phyloP scores from a whole-genome alignment of 495 filamentous ascomycete species.

The Coniosporium apollinis region DNA sequence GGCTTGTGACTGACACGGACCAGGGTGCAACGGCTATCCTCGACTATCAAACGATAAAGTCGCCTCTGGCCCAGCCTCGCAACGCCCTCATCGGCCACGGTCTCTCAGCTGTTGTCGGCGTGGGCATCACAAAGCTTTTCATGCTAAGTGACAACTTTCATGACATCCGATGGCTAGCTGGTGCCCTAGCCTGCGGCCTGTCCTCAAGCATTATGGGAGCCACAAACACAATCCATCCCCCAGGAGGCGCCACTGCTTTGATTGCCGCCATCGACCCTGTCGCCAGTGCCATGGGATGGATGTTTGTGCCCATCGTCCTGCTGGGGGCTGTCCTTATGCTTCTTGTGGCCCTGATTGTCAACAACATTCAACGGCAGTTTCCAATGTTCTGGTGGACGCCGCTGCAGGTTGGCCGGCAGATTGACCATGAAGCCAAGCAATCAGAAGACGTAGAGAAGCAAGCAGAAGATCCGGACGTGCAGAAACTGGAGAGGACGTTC shows the following conservation, averaged over 20 bases:
- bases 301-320: slow-evolving; percentile 48
- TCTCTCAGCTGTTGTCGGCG: slow-evolving; percentile 48
- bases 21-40: slow-evolving; percentile 22
- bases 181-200: slow-evolving; percentile 49
- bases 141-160: slow-evolving; percentile 37
- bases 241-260: slow-evolving; percentile 74
- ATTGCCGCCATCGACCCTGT: slow-evolving; percentile 48
- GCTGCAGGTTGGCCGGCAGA: slow-evolving; percentile 7
- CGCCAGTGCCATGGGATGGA: slow-evolving; percentile 51
- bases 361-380: slow-evolving; percentile 61
- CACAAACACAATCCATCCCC: slow-evolving; percentile 70
- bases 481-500: background rate
- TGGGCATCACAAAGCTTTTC: slow-evolving; percentile 58
- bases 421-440: slow-evolving; percentile 6
- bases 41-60: slow-evolving; percentile 37
- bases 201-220: slow-evolving; percentile 57
- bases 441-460: slow-evolving; percentile 4
- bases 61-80: slow-evolving; percentile 70
- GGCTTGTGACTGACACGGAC: too few relatives aligned
- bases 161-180: slow-evolving; percentile 45
- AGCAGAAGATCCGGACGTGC: background rate
- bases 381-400: slow-evolving; percentile 68
- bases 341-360: slow-evolving; percentile 45
- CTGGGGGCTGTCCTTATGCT: slow-evolving; percentile 51
- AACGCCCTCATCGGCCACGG: slow-evolving; percentile 59